Evolutionary conservation across 2,329 filamentous ascomycete genomes (phyloP), one percentile per base, ranked within the genome.

Genomic region (Zasmidium cellare): DNA sequence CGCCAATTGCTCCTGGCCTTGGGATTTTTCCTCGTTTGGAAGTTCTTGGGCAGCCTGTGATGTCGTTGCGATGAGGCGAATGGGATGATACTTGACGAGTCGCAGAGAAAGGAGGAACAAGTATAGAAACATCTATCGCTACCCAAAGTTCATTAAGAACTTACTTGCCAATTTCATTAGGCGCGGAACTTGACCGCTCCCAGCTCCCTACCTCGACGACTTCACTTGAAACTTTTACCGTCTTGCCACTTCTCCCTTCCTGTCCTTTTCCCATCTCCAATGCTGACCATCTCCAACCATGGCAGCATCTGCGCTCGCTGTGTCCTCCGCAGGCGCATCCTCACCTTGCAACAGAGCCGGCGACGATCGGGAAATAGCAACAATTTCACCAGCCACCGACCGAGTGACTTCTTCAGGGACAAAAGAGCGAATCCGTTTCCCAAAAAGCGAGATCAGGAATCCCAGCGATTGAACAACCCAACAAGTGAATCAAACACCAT

Each of bases 231-330:
- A 41, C 35, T 41, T 41, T 41, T 41, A 6, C 35, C 35, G n/a
- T 41, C 35, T 28, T 28, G 35, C 35, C 35, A 41, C 35, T 9
- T n/a, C 16, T 25, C 19, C 23, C 47, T 49, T 28, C 47, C 20
- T 28, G 25, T 6, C 25, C 25, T 49, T 16, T 12, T 22, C 9
- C 23, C 47, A 14, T 18, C 35, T 41, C 35, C 47, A 38, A 66
- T 67, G 65, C 59, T 63, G 11, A 22, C 57, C n/a, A 18, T 59
- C 49, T 35, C 54, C 22, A 59, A 38, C 19, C 50, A 46, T 45
- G 47, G 51, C 46, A 62, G 59, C 55, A 58, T 64, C 63, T 78
- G 76, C 72, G 69, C 77, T 48, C 71, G 75, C 62, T 78, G 77
- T 70, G 67, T 72, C 53, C 70, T 73, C 59, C 69, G 72, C 45